Evolutionary conservation across 495 filamentous ascomycete genomes (phyloP).

Genomic region (Letharia lupina): DNA sequence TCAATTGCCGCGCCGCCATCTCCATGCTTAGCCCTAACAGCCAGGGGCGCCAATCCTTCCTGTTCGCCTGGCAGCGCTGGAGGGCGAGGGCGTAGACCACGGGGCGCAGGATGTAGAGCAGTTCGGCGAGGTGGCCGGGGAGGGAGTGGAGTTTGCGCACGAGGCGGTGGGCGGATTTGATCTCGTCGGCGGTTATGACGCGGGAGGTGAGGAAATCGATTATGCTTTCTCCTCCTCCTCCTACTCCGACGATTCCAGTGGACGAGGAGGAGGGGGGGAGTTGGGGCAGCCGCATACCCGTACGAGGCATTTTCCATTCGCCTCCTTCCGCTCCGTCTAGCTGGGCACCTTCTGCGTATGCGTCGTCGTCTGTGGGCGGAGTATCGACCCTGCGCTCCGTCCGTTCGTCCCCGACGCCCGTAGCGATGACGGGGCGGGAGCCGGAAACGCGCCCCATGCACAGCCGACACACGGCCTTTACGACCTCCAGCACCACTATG

Average conservation of each 20-base stretch:
- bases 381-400: constrained; percentile 14
- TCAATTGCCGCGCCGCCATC: constrained; percentile 75
- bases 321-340: constrained; percentile 31
- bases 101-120: constrained; percentile 84
- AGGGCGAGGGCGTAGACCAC: constrained; percentile 82
- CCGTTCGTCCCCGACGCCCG: constrained; percentile 17
- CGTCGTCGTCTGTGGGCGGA: constrained; percentile 34
- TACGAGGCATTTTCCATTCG: constrained; percentile 93
- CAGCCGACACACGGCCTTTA: constrained; percentile 82
- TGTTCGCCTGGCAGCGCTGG: constrained; percentile 55
- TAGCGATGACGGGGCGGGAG: constrained; percentile 17
- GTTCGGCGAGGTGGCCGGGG: constrained; percentile 70
- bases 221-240: constrained; percentile 48
- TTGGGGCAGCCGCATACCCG: constrained; percentile 70
- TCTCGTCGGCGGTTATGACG: constrained; percentile 89
- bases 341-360: constrained; percentile 28
- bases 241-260: too few species aligned
- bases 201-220: constrained; percentile 81
- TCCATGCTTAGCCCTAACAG: constrained; percentile 79
- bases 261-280: constrained; percentile 53
- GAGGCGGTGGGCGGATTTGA: constrained; percentile 78
- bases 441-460: constrained; percentile 74
- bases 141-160: constrained; percentile 59
- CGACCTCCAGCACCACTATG: constrained; percentile 73
- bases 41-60: constrained; percentile 79